These are phyloP conservation scores for Nemania abortiva DNA, from an alignment of 2,329 filamentous ascomycete genomes.

Conservation along the genomic window DNA sequence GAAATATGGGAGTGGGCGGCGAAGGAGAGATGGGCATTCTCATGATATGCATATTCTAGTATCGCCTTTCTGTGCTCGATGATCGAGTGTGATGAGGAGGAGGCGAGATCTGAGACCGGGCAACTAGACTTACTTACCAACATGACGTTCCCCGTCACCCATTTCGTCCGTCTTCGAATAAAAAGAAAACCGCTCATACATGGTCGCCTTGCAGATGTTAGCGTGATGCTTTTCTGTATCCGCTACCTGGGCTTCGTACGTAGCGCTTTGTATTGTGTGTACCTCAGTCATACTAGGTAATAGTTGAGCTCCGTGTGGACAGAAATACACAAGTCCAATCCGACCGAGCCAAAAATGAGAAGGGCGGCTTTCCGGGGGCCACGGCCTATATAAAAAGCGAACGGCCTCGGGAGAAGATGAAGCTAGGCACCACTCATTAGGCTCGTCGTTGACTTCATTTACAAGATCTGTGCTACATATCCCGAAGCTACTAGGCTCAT, in stretches of 20 bases:
- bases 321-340: slow-evolving; percentile 23
- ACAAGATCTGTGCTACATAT: background rate
- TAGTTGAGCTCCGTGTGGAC: slow-evolving; percentile 37
- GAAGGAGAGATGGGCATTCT: slow-evolving; percentile 35
- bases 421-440: slow-evolving; percentile 5
- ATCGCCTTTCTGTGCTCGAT: slow-evolving; percentile 31
- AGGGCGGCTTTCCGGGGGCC: background rate
- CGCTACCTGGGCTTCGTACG: background rate
- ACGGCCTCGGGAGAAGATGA: slow-evolving; percentile 1
- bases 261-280: slow-evolving; percentile 23
- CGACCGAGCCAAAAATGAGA: background rate
- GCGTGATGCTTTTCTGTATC: slow-evolving; percentile 39
- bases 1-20: slow-evolving; percentile 42
- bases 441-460: slow-evolving; percentile 1
- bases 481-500: slow-evolving; percentile 9
- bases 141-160: slow-evolving; percentile 35
- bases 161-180: slow-evolving; percentile 33
- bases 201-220: slow-evolving; percentile 39
- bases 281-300: slow-evolving; percentile 41
- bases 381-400: slow-evolving; percentile 31
- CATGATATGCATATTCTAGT: slow-evolving; percentile 40
- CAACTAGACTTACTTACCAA: slow-evolving; percentile 17
- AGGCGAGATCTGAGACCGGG: slow-evolving; percentile 17
- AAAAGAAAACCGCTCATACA: slow-evolving; percentile 33
- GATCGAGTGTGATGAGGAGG: slow-evolving; percentile 9